These are phyloP conservation scores for Lactifluus echinatus DNA, from an alignment of 768 basidiomycete genomes.

Conservation along the genomic window DNA sequence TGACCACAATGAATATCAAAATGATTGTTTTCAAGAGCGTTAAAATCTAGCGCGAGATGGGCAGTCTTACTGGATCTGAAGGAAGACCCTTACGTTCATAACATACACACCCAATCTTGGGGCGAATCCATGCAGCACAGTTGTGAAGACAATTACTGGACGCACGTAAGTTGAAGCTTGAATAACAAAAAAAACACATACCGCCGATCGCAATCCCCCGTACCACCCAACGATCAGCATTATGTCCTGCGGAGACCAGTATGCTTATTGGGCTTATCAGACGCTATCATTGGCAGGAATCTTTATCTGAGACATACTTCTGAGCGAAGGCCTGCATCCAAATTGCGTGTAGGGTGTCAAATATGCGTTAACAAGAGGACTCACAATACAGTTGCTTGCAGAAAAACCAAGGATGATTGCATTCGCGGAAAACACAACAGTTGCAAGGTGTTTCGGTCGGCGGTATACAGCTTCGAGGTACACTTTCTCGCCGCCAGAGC, in stretches of 20 bases:
- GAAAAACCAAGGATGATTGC: conserved; percentile 39
- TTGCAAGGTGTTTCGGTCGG: conserved; percentile 39
- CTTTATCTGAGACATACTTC: conserved; percentile 17
- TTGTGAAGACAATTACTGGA: conserved; percentile 43
- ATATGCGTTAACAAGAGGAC: conserved; percentile 10
- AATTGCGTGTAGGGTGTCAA: not conserved
- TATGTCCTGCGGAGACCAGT: conserved; percentile 36
- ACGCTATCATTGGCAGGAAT: not conserved
- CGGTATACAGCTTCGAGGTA: conserved; percentile 50
- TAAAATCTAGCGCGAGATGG: conserved; percentile 30
- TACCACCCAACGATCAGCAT: conserved; percentile 38
- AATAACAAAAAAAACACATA: conserved; percentile 17
- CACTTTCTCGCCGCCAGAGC: conserved; percentile 56
- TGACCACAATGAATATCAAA: conserved; percentile 45
- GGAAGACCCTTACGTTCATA: conserved; percentile 38
- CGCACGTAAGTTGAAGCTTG: not conserved
- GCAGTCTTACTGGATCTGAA: not conserved
- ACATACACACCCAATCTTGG: conserved; percentile 40
- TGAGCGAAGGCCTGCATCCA: conserved; percentile 26
- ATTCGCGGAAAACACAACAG: conserved; percentile 40
- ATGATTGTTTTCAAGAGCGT: conserved; percentile 48
- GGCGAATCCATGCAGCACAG: conserved; percentile 43
- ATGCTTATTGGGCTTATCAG: conserved; percentile 30
- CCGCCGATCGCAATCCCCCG: conserved; percentile 54
- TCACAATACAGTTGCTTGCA: conserved; percentile 47